Percentiles rank a stretch among this genome's conserved stretches.
phyloP scores from a whole-genome alignment of 2,329 filamentous ascomycete species.

The Xylaria sp. region DNA sequence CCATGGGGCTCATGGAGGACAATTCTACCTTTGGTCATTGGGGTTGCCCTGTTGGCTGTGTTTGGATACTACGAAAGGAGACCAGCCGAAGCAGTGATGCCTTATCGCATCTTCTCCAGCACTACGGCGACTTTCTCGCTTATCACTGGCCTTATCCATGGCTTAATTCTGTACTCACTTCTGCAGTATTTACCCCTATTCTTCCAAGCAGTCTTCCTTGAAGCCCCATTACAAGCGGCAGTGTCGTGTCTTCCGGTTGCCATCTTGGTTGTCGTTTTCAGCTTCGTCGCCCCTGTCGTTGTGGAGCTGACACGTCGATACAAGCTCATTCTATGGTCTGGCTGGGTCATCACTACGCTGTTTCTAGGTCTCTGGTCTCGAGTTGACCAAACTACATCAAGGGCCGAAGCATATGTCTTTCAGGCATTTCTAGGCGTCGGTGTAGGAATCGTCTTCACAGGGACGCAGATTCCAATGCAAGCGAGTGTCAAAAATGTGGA shows the following conservation, averaged over 20 bases:
- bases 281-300: neutral
- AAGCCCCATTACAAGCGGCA: constrained; percentile 5
- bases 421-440: constrained; percentile 9
- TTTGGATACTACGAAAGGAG: constrained; percentile 67
- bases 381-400: neutral
- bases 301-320: neutral
- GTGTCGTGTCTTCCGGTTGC: neutral
- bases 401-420: neutral
- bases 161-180: constrained; percentile 19
- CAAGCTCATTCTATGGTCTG: neutral
- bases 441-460: constrained; percentile 17
- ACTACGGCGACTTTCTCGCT: constrained; percentile 44
- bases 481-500: constrained; percentile 49
- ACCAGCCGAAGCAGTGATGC: constrained; percentile 46
- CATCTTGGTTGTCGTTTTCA: neutral
- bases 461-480: constrained; percentile 47
- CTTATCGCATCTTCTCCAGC: constrained; percentile 16
- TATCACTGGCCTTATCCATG: constrained; percentile 27
- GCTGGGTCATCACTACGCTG: constrained; percentile 18
- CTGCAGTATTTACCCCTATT: constrained; percentile 52
- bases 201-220: constrained; percentile 55
- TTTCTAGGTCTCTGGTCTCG: constrained; percentile 9
- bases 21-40: constrained; percentile 66
- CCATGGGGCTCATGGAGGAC: constrained; percentile 71
- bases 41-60: constrained; percentile 60